Conservation (phyloP, 768 basidiomycete genomes). For the Macrocybe gigantea region DNA sequence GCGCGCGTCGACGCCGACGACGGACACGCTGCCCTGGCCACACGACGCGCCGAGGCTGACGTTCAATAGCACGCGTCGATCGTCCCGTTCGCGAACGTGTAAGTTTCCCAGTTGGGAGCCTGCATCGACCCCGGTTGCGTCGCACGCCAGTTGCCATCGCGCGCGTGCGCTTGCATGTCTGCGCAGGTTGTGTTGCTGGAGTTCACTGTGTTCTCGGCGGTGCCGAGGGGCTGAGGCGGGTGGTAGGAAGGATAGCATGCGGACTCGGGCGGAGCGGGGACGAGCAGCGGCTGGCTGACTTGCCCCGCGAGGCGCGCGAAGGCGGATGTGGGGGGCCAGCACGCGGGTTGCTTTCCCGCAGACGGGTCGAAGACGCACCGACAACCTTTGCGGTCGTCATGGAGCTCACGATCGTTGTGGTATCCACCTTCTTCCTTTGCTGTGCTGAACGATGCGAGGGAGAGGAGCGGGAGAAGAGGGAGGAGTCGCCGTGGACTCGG, state of each 20-base stretch:
- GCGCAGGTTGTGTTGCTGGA: constrained; percentile 24
- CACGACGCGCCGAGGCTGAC: constrained; percentile 33
- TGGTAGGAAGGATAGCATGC: constrained; percentile 32
- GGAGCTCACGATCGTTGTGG: too few relatives aligned
- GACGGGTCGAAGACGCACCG: too few relatives aligned
- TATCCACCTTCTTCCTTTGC: too few relatives aligned
- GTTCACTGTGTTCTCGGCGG: too few relatives aligned
- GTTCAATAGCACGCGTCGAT: constrained; percentile 48
- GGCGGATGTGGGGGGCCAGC: constrained; percentile 34
- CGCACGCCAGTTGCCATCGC: constrained; percentile 33
- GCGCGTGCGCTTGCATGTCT: constrained; percentile 18
- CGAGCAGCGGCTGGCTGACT: constrained; percentile 38
- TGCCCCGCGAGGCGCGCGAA: constrained; percentile 26
- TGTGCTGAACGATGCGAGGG: too few relatives aligned
- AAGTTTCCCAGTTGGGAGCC: constrained; percentile 21
- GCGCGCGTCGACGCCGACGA: constrained; percentile 33
- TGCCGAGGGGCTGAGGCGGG: constrained; percentile 15
- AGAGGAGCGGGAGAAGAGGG: too few relatives aligned
- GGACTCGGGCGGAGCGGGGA: constrained; percentile 32
- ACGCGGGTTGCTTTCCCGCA: constrained; percentile 7
- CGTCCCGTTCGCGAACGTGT: constrained; percentile 34
- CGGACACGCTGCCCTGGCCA: constrained; percentile 36
- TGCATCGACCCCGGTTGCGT: constrained; percentile 35
- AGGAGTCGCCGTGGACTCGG: too few relatives aligned
- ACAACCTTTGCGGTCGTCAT: too few relatives aligned